Percentiles rank a stretch among this genome's conserved stretches.
These are phyloP conservation scores for Aspergillus tanneri DNA, from an alignment of 2,329 filamentous ascomycete species.

Conservation along the genomic window DNA sequence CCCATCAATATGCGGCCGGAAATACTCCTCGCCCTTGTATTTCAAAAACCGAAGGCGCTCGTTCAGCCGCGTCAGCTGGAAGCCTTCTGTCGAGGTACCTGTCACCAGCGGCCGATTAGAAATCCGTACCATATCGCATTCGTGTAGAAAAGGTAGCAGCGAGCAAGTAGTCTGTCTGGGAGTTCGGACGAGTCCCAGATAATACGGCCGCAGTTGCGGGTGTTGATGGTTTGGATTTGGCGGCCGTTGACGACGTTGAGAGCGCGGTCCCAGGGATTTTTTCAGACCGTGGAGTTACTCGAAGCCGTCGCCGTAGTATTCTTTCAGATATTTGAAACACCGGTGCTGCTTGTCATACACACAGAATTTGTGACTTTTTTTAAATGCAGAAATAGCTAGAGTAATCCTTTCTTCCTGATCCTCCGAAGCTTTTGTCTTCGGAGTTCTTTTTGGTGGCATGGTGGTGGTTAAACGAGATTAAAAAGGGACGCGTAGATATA, in stretches of 20 bases:
- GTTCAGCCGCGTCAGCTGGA: slow-evolving; percentile 54
- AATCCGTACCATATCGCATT: slow-evolving; percentile 48
- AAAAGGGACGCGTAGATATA: too few relatives aligned
- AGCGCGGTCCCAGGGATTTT: slow-evolving; percentile 72
- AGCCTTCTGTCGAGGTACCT: slow-evolving; percentile 44
- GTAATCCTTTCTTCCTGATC: too few relatives aligned
- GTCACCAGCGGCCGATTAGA: slow-evolving; percentile 42
- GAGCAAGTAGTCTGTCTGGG: slow-evolving; percentile 62
- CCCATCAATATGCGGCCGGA: slow-evolving; percentile 68
- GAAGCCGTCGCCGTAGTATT: too few relatives aligned
- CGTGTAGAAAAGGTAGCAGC: slow-evolving; percentile 51
- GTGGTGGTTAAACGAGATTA: too few relatives aligned
- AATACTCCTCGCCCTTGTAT: slow-evolving; percentile 70
- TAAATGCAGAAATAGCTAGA: too few relatives aligned
- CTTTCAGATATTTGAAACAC: too few relatives aligned
- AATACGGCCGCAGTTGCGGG: slow-evolving; percentile 69
- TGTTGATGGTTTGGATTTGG: slow-evolving; percentile 57
- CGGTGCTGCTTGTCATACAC: too few relatives aligned
- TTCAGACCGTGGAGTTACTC: too few relatives aligned
- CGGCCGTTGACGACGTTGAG: slow-evolving; percentile 63
- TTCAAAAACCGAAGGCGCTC: slow-evolving; percentile 72
- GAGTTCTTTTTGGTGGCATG: too few relatives aligned
- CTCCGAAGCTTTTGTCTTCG: too few relatives aligned
- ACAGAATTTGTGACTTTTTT: too few relatives aligned
- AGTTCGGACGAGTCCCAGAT: slow-evolving; percentile 68